phyloP scores from a whole-genome alignment of 352 stramenopile genomes.

The Phytophthora syringae region DNA sequence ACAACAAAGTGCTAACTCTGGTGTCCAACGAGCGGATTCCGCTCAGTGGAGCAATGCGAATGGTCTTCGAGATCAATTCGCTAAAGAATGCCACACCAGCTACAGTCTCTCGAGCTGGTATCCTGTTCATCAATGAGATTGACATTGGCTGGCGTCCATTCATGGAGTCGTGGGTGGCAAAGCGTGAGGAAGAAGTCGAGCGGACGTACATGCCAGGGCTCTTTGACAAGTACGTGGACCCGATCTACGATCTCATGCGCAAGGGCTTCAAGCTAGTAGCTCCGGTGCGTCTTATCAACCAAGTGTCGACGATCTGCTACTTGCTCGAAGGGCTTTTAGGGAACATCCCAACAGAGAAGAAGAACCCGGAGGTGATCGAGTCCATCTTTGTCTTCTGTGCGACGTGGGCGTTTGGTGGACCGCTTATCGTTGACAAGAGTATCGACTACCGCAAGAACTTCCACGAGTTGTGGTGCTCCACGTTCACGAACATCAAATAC shows the following conservation, averaged over 20 bases:
- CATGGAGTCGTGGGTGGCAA: constrained; percentile 96
- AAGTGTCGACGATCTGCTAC: constrained; percentile 96
- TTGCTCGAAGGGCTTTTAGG: constrained; percentile 94
- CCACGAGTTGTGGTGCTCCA: constrained; percentile 82
- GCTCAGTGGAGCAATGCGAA: constrained; percentile 85
- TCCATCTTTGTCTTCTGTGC: constrained; percentile 96
- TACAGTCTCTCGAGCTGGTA: constrained; percentile 88
- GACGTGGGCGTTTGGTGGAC: constrained; percentile 97
- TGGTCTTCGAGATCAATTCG: constrained; percentile 92
- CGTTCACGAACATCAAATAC: constrained; percentile 91
- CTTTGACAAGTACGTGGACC: constrained; percentile 97
- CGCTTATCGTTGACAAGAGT: constrained; percentile 94
- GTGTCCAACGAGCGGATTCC: constrained; percentile 90
- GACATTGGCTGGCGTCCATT: constrained; percentile 96
- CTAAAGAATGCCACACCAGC: constrained; percentile 89
- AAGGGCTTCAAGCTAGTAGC: constrained; percentile 97
- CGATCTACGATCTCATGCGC: constrained; percentile 93
- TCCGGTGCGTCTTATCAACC: constrained; percentile 94
- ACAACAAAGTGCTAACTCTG: constrained; percentile 96
- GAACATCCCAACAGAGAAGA: constrained; percentile 90
- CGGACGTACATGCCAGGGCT: constrained; percentile 92
- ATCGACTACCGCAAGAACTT: constrained; percentile 92
- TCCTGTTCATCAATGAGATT: constrained; percentile 90
- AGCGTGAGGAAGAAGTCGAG: constrained; percentile 91
- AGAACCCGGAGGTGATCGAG: constrained; percentile 93